Evolutionary conservation across 331 rosid genomes (phyloP).

Genomic region (Quercus tomentella): DNA sequence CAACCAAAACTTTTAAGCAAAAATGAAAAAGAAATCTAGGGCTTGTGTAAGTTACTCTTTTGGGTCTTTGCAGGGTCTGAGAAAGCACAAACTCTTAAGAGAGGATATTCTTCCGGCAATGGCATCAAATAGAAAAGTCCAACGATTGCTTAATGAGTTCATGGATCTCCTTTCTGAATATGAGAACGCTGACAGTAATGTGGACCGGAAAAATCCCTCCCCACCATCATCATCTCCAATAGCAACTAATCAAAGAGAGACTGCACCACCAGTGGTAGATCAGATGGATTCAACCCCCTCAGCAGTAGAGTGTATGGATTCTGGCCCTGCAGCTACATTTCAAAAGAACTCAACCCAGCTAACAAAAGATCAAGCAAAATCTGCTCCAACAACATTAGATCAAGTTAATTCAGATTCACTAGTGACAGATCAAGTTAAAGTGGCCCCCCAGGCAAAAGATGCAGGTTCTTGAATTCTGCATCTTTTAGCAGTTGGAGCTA

Average conservation of each 20-base stretch:
- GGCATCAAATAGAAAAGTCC: conserved; percentile 97
- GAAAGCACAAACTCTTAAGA: conserved; percentile 81
- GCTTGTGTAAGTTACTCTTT: background rate
- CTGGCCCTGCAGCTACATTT: conserved; percentile 20
- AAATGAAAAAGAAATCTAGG: background rate
- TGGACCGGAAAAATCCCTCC: conserved; percentile 27
- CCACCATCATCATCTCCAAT: conserved; percentile 20
- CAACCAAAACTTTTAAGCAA: too few species aligned
- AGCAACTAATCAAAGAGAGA: conserved; percentile 22
- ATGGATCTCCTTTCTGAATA: conserved; percentile 88
- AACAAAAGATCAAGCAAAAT: conserved; percentile 18
- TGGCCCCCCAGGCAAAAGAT: conserved; percentile 32
- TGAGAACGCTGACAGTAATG: conserved; percentile 42
- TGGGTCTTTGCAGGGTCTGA: conserved; percentile 70
- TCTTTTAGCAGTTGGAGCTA: background rate
- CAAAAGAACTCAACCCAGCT: background rate
- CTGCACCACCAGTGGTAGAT: conserved; percentile 19
- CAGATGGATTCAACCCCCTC: conserved; percentile 15
- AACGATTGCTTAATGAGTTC: conserved; percentile 91
- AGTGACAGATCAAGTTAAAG: conserved; percentile 29
- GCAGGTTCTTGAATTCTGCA: conserved; percentile 36
- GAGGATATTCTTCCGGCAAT: conserved; percentile 97
- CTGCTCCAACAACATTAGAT: conserved; percentile 15
- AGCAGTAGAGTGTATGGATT: conserved; percentile 20
- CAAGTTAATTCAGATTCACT: background rate